These are phyloP conservation scores for Saccharomycopsis guyanensis DNA, from an alignment of 805 yeast genomes.

Conservation along the genomic window DNA sequence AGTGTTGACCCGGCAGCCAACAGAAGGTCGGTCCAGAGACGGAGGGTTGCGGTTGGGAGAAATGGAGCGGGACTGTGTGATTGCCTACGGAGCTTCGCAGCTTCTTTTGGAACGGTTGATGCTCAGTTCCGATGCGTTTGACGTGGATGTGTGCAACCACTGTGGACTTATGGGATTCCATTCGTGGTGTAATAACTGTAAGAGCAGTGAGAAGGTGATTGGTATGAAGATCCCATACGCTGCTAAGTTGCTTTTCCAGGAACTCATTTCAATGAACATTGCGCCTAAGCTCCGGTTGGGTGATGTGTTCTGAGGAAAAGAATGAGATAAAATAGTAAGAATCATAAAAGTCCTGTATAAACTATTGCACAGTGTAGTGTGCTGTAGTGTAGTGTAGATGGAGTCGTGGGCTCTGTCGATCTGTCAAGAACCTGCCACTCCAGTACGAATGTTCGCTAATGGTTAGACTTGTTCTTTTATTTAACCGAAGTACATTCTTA, in stretches of 20 bases:
- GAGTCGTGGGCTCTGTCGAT: too few relatives aligned
- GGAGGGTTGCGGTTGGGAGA: slow-evolving; percentile 99
- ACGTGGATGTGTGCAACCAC: slow-evolving; percentile 85
- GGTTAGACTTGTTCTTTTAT: too few relatives aligned
- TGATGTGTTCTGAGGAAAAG: slow-evolving; percentile 75
- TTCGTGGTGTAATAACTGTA: slow-evolving; percentile 97
- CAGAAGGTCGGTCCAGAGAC: slow-evolving; percentile 97
- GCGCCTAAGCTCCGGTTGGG: slow-evolving; percentile 91
- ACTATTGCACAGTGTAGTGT: too few relatives aligned
- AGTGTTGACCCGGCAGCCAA: slow-evolving; percentile 94
- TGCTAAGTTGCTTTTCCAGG: slow-evolving; percentile 96
- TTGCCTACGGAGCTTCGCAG: slow-evolving; percentile 98
- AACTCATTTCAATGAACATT: slow-evolving; percentile 94
- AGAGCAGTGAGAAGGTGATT: slow-evolving; percentile 75
- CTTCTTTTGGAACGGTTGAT: slow-evolving; percentile 85
- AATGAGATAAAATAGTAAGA: too few relatives aligned
- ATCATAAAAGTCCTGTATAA: too few relatives aligned
- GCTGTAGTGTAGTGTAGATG: too few relatives aligned
- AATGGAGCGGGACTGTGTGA: slow-evolving; percentile 99
- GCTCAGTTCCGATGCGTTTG: slow-evolving; percentile 97
- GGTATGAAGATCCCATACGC: slow-evolving; percentile 98
- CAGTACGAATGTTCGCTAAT: too few relatives aligned
- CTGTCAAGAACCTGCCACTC: too few relatives aligned
- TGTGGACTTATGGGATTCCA: slow-evolving; percentile 98
- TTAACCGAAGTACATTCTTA: too few relatives aligned